Percentiles rank a stretch among this genome's conserved stretches.
Conservation (phyloP, 139 green algal species). For the Tetradesmus lagerheimii region DNA sequence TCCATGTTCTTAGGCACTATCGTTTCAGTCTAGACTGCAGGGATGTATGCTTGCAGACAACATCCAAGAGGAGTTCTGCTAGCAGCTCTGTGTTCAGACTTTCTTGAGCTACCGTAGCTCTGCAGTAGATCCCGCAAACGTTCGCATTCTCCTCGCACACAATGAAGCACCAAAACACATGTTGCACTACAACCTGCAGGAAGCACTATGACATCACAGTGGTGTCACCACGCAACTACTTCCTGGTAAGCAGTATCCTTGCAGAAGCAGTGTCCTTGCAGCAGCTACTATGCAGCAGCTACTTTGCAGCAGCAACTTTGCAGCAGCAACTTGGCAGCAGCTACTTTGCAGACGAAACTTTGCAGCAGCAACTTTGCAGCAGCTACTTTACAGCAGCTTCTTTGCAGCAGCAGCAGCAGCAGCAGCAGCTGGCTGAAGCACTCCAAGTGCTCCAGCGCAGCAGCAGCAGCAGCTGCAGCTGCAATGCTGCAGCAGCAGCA, state of each 20-base stretch:
- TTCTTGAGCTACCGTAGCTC: too few species aligned
- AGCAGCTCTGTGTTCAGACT: too few species aligned
- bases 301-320: not conserved
- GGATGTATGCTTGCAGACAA: too few species aligned
- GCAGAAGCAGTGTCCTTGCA: too few species aligned
- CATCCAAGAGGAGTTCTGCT: too few species aligned
- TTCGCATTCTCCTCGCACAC: too few species aligned
- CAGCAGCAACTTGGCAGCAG: not conserved
- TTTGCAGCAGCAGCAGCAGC: not conserved
- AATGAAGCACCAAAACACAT: not conserved
- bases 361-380: slow-evolving; percentile 80
- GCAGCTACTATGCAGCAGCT: slow-evolving; percentile 82
- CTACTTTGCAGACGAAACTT: too few species aligned
- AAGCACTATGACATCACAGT: slow-evolving; percentile 83
- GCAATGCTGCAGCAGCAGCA: not conserved
- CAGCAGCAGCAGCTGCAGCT: not conserved
- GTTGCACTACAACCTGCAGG: not conserved
- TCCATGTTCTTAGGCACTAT: too few species aligned
- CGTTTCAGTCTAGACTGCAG: too few species aligned
- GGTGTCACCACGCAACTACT: slow-evolving; percentile 94
- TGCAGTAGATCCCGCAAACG: too few species aligned
- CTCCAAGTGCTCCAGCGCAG: too few species aligned
- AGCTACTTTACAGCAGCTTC: slow-evolving; percentile 55
- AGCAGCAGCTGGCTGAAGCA: not conserved
- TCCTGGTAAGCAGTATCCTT: slow-evolving; percentile 72